Conservation (phyloP, 75 land plant species). For the Sequoia sempervirens region DNA sequence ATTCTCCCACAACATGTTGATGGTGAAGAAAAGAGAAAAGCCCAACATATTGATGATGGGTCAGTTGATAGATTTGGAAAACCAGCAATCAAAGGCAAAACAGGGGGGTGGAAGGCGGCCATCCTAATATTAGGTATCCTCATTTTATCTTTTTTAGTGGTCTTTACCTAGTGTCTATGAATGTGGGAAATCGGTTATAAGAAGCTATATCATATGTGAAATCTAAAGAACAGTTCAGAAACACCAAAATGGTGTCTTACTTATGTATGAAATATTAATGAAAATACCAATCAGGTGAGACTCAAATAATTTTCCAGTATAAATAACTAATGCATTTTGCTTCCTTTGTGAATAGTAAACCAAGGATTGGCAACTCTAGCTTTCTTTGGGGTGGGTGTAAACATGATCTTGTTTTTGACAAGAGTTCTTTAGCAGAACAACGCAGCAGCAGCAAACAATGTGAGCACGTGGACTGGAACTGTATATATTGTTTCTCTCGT, state of each 20-base stretch:
- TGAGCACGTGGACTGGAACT: conserved; percentile 65
- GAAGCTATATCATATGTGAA: background rate
- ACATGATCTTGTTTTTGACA: conserved; percentile 61
- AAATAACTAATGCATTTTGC: too few relatives aligned
- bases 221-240: too few relatives aligned
- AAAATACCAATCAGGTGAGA: too few relatives aligned
- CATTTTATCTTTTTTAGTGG: background rate
- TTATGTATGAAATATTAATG: background rate
- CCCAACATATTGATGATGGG: conserved; percentile 19
- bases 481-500: conserved; percentile 43
- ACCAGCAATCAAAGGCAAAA: conserved; percentile 25
- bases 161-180: background rate
- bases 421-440: conserved; percentile 51
- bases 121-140: conserved; percentile 22
- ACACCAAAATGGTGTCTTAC: too few relatives aligned
- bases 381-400: conserved; percentile 62
- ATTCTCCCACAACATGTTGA: background rate
- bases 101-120: conserved; percentile 36
- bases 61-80: conserved; percentile 23
- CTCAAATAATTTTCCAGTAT: too few relatives aligned
- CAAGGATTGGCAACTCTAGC: conserved; percentile 50
- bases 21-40: background rate
- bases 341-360: conserved; percentile 28
- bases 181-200: background rate
- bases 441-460: conserved; percentile 50